phyloP scores from a whole-genome alignment of 1,284 basidiomycete species.

The Cutaneotrichosporon dermatis region DNA sequence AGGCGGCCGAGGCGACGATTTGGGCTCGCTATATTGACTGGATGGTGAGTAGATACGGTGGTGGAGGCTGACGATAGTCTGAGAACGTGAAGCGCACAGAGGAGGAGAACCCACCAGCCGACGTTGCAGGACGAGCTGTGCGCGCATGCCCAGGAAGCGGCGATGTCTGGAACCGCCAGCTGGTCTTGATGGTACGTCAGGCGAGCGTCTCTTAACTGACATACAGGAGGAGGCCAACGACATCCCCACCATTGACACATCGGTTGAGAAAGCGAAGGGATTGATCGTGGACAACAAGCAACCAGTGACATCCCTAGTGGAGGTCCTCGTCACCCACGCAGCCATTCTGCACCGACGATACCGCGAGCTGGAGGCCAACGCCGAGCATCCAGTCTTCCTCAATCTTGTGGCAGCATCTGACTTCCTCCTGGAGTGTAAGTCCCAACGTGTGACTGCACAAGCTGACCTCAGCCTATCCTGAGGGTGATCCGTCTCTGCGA shows the following conservation, averaged over 20 bases:
- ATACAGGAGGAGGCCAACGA: constrained; percentile 8
- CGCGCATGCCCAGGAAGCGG: constrained; percentile 40
- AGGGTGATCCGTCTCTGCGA: constrained; percentile 60
- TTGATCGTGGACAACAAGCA: constrained; percentile 9
- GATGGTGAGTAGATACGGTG: constrained; percentile 20
- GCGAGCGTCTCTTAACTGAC: not conserved
- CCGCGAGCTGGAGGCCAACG: constrained; percentile 7
- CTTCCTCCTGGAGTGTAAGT: constrained; percentile 48
- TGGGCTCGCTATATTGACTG: constrained; percentile 40
- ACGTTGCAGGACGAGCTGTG: constrained; percentile 18
- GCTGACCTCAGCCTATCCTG: constrained; percentile 42
- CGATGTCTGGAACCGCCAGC: constrained; percentile 37
- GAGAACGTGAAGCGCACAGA: constrained; percentile 3
- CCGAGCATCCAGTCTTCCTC: constrained; percentile 17
- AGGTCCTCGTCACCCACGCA: constrained; percentile 14
- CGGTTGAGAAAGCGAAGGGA: constrained; percentile 10
- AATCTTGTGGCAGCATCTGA: constrained; percentile 21
- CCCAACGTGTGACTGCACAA: not conserved
- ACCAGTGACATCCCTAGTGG: constrained; percentile 14
- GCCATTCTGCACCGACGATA: constrained; percentile 14
- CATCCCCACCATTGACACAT: constrained; percentile 9
- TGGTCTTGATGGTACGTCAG: constrained; percentile 17
- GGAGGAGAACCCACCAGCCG: constrained; percentile 62
- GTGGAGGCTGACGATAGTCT: not conserved
- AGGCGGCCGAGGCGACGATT: constrained; percentile 36